phyloP scores from a whole-genome alignment of 83 land plant species.

The Isoetes engelmannii region DNA sequence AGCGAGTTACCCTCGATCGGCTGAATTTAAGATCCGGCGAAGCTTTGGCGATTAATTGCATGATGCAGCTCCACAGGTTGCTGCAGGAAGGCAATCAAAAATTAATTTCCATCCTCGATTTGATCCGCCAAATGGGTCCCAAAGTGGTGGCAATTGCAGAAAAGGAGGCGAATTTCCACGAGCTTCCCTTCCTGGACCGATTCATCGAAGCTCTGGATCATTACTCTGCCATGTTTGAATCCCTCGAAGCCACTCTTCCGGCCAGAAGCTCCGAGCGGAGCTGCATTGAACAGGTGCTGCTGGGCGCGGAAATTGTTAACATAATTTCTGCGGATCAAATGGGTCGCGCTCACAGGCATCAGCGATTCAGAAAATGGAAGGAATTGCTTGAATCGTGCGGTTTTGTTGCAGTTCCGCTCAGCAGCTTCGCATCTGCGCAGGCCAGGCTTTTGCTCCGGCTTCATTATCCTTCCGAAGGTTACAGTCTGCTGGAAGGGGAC shows the following conservation, averaged over 20 bases:
- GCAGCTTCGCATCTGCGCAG: not conserved
- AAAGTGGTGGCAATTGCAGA: conserved; percentile 75
- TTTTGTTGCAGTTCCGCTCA: not conserved
- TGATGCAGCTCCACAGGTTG: conserved; percentile 45
- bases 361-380: too few species aligned
- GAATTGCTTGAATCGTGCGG: too few species aligned
- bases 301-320: conserved; percentile 54
- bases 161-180: conserved; percentile 45
- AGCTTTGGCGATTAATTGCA: conserved; percentile 66
- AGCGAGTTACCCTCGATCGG: not conserved
- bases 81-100: conserved; percentile 27
- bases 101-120: conserved; percentile 31
- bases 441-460: conserved; percentile 11
- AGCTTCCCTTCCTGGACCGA: conserved; percentile 44
- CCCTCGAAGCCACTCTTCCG: conserved; percentile 87
- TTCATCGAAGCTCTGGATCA: conserved; percentile 54
- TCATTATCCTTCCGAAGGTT: conserved; percentile 6
- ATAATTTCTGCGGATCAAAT: conserved; percentile 28
- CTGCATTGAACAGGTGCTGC: conserved; percentile 65
- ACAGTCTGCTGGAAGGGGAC: not conserved
- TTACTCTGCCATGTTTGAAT: conserved; percentile 73
- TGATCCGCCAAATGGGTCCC: conserved; percentile 51
- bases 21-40: conserved; percentile 37
- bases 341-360: too few species aligned
- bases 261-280: conserved; percentile 60